Evolutionary conservation across 129 eudicot species (phyloP), one percentile per base, ranked within the genome.

Genomic region (Ambrosia artemisiifolia): DNA sequence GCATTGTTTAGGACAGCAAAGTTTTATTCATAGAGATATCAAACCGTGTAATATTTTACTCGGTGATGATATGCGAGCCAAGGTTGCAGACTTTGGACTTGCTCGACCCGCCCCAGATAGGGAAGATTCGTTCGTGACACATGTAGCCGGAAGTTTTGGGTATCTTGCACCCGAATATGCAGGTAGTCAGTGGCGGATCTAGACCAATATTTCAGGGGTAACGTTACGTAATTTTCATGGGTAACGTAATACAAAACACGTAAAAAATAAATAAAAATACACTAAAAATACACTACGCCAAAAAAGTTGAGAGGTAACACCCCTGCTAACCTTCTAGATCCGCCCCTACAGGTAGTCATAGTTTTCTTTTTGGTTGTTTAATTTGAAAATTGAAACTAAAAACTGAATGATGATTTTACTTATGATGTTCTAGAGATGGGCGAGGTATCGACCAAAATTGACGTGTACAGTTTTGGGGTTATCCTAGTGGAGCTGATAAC

Each of bases 31-130:
- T 40, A 40, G 44, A 40, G 44, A 40, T 40, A 10, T 38, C 5
- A 38, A 38, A 38, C 43, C 43, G 2, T 6, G 44, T 10, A 40
- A 40, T 40, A 40, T 40, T 3, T 10, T 40, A 40, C 44, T 40
- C 44, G 44, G 10, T 40, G 2, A 40, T 40, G 96, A 88, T 85
- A 78, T 91, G 91, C 81, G 93, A n/a, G 96, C 97, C 33, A 91
- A 91, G 65, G 97, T 91, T 67, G 91, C 97, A 0, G 96, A 91
- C 48, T 91, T 91, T 70, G 97, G 97, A 63, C 87, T 91, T 30
- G 97, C 88, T 69, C 92, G 96, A 1, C 93, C 85, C 17, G 96
- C 91, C 53, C 96, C 97, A 1, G 91, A 84, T 65, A 95, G 97
- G 24, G 84, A 88, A 78, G 84, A 77, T 34, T 88, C 96, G 3